Percentiles rank a stretch among this genome's conserved stretches.
These are phyloP conservation scores for Fusarium sp. DNA, from an alignment of 2,329 filamentous ascomycete species.

Conservation along the genomic window DNA sequence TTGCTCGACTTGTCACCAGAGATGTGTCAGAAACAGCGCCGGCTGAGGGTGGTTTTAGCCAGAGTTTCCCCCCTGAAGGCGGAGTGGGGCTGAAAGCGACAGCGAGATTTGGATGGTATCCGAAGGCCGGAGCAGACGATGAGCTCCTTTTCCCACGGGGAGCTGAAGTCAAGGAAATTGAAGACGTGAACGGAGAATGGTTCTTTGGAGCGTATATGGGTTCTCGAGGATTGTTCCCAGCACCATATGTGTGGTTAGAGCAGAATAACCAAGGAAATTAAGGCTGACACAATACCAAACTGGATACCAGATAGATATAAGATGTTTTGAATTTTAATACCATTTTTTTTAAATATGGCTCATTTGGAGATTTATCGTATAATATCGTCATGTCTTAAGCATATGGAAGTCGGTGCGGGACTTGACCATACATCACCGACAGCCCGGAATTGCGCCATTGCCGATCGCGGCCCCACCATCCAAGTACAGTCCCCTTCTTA, in stretches of 20 bases:
- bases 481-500: conserved; percentile 30
- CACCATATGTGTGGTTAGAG: conserved; percentile 74
- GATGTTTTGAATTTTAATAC: conserved; percentile 8
- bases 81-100: conserved; percentile 74
- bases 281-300: background rate
- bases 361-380: background rate
- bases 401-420: conserved; percentile 46
- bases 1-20: conserved; percentile 63
- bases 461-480: conserved; percentile 49
- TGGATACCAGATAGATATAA: conserved; percentile 4
- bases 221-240: conserved; percentile 82
- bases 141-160: conserved; percentile 87
- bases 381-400: background rate
- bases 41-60: conserved; percentile 48
- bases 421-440: conserved; percentile 36
- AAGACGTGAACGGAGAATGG: conserved; percentile 94
- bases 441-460: conserved; percentile 50
- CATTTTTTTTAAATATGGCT: background rate
- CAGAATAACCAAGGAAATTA: conserved; percentile 46
- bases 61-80: conserved; percentile 78
- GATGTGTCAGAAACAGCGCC: conserved; percentile 64
- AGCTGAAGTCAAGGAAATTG: conserved; percentile 84
- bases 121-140: conserved; percentile 72
- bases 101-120: conserved; percentile 85
- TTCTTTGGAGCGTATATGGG: conserved; percentile 89